These are phyloP conservation scores for Insectozyma bohioensis DNA, from an alignment of 1,139 yeast species.

Conservation along the genomic window DNA sequence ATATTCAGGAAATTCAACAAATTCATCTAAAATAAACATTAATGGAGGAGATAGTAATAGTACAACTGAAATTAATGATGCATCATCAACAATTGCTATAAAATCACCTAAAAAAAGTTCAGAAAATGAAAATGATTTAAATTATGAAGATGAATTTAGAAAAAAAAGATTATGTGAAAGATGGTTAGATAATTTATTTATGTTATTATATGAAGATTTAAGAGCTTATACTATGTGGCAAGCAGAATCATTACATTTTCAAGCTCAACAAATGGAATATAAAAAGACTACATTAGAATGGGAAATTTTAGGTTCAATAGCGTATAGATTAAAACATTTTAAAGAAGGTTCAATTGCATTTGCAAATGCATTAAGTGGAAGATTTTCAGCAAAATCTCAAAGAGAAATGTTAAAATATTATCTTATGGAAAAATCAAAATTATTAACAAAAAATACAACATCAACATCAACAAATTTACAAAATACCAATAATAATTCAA, in stretches of 20 bases:
- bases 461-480: constrained; percentile 19
- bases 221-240: constrained; percentile 89
- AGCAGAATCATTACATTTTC: constrained; percentile 67
- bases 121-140: constrained; percentile 9
- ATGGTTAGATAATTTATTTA: constrained; percentile 88
- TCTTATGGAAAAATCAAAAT: constrained; percentile 44
- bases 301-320: constrained; percentile 86
- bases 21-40: too few relatives aligned
- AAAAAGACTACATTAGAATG: constrained; percentile 87
- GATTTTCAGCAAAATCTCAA: constrained; percentile 80
- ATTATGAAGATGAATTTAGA: constrained; percentile 49
- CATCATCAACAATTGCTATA: constrained; percentile 36
- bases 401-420: constrained; percentile 72
- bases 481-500: constrained; percentile 17
- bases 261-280: constrained; percentile 70
- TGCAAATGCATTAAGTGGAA: constrained; percentile 71
- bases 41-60: too few relatives aligned
- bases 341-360: constrained; percentile 83
- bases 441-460: constrained; percentile 26
- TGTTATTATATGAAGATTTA: constrained; percentile 85
- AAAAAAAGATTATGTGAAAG: constrained; percentile 87
- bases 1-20: constrained; percentile 16
- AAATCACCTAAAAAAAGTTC: constrained; percentile 35
- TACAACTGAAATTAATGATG: constrained; percentile 19
- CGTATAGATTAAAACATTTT: constrained; percentile 73